Evolutionary conservation across 73 alveolate species (phyloP).

Genomic region (Uronychia binucleata): DNA sequence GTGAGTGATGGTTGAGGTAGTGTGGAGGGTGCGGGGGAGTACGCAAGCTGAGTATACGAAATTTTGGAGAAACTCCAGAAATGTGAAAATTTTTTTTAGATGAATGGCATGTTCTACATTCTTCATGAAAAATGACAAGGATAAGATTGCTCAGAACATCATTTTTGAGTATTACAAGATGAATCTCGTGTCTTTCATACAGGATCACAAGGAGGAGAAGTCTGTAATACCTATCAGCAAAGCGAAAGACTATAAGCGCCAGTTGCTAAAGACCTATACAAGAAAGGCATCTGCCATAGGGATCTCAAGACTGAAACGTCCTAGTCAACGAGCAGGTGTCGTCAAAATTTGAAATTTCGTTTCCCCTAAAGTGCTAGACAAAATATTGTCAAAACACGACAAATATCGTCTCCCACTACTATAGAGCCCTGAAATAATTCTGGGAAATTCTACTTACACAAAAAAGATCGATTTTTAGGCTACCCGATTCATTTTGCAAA

Average conservation of each 20-base stretch:
- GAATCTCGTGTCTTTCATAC: constrained; percentile 82
- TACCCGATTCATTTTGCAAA: constrained; percentile 58
- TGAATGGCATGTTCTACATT: constrained; percentile 89
- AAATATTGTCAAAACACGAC: constrained; percentile 67
- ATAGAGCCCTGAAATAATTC: constrained; percentile 85
- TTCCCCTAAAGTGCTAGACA: constrained; percentile 49
- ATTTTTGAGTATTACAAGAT: constrained; percentile 91
- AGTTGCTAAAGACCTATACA: constrained; percentile 68
- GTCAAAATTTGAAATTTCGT: constrained; percentile 70
- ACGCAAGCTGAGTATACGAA: constrained; percentile 88
- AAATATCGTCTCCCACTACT: constrained; percentile 67
- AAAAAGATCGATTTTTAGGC: constrained; percentile 75
- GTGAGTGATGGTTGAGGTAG: no score
- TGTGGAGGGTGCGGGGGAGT: constrained; percentile 92
- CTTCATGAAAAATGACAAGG: constrained; percentile 84
- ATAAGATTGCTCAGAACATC: constrained; percentile 87
- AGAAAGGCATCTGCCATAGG: constrained; percentile 62
- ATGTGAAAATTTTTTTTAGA: constrained; percentile 81
- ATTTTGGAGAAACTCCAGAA: constrained; percentile 81
- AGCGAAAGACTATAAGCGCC: constrained; percentile 53
- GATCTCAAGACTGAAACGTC: constrained; percentile 78
- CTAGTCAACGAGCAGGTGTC: constrained; percentile 60
- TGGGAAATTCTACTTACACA: constrained; percentile 67
- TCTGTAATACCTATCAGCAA: constrained; percentile 60
- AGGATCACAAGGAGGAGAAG: constrained; percentile 53